phyloP scores from a whole-genome alignment of 2,329 filamentous ascomycete species.

The Ophiostoma pallidulum region DNA sequence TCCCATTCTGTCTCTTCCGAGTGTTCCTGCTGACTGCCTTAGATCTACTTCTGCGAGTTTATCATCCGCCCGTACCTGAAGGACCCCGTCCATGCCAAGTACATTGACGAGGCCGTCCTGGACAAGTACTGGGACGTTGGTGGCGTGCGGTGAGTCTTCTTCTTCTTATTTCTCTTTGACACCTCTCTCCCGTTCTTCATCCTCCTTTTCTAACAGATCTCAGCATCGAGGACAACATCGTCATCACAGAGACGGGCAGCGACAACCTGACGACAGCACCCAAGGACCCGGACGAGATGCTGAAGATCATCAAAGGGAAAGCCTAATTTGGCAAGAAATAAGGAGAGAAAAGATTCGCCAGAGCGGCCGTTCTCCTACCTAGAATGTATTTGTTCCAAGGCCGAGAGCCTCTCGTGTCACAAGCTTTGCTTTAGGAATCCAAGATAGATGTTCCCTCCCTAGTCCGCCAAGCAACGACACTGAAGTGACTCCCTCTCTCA shows the following conservation, averaged over 20 bases:
- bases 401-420: too few relatives aligned
- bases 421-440: too few relatives aligned
- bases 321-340: background rate
- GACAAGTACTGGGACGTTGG: slow-evolving; percentile 76
- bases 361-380: too few relatives aligned
- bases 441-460: too few relatives aligned
- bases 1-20: background rate
- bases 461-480: too few relatives aligned
- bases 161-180: too few relatives aligned
- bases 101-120: slow-evolving; percentile 64
- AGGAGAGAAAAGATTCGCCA: too few relatives aligned
- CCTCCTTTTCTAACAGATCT: too few relatives aligned
- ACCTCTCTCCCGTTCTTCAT: too few relatives aligned
- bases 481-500: too few relatives aligned
- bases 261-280: slow-evolving; percentile 57
- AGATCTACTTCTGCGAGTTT: slow-evolving; percentile 85
- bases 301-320: slow-evolving; percentile 37
- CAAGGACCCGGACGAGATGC: slow-evolving; percentile 50
- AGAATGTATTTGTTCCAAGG: too few relatives aligned
- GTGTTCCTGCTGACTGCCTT: background rate
- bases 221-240: slow-evolving; percentile 53
- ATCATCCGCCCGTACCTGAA: slow-evolving; percentile 74
- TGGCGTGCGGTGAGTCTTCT: slow-evolving; percentile 52
- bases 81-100: slow-evolving; percentile 62
- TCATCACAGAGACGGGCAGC: slow-evolving; percentile 52